Conservation (phyloP, 352 stramenopile genomes). For the Phytopythium ostracodes region DNA sequence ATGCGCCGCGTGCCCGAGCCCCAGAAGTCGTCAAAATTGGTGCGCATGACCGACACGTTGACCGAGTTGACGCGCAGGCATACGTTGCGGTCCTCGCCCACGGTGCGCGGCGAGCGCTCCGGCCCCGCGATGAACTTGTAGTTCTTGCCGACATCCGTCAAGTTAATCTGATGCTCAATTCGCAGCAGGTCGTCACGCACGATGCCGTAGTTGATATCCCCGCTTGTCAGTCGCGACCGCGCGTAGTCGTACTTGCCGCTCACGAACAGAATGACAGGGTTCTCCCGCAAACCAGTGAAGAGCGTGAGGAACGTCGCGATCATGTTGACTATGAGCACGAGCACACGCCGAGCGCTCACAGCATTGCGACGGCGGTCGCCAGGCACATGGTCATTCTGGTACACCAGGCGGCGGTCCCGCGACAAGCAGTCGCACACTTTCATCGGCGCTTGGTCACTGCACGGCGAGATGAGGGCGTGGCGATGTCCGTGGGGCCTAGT, state of each 20-base stretch:
- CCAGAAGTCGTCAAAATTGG: slow-evolving; percentile 29
- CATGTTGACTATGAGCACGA: slow-evolving; percentile 24
- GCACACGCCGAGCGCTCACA: slow-evolving; percentile 3
- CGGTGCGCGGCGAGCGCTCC: slow-evolving; percentile 11
- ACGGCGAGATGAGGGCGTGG: too few relatives aligned
- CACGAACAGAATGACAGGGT: slow-evolving; percentile 28
- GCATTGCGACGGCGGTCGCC: neutral
- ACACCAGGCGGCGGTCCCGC: neutral
- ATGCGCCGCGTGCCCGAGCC: slow-evolving; percentile 16
- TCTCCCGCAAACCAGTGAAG: slow-evolving; percentile 35
- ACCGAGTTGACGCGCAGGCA: slow-evolving; percentile 30
- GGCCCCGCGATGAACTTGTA: slow-evolving; percentile 27
- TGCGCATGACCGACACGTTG: slow-evolving; percentile 19
- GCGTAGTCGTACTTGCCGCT: slow-evolving; percentile 27
- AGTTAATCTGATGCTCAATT: slow-evolving; percentile 7
- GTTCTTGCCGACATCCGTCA: slow-evolving; percentile 17
- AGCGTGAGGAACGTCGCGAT: slow-evolving; percentile 30
- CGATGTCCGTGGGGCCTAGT: too few relatives aligned
- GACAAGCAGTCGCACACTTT: neutral
- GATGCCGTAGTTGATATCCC: slow-evolving; percentile 29
- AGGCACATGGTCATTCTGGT: neutral
- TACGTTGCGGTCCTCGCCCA: slow-evolving; percentile 17
- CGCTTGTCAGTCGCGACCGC: slow-evolving; percentile 15
- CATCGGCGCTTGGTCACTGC: neutral
- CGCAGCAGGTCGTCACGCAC: slow-evolving; percentile 17